Percentiles rank a stretch among this genome's conserved stretches.
phyloP scores from a whole-genome alignment of 2,329 filamentous ascomycete species.

The Colletotrichum ledebouriae region DNA sequence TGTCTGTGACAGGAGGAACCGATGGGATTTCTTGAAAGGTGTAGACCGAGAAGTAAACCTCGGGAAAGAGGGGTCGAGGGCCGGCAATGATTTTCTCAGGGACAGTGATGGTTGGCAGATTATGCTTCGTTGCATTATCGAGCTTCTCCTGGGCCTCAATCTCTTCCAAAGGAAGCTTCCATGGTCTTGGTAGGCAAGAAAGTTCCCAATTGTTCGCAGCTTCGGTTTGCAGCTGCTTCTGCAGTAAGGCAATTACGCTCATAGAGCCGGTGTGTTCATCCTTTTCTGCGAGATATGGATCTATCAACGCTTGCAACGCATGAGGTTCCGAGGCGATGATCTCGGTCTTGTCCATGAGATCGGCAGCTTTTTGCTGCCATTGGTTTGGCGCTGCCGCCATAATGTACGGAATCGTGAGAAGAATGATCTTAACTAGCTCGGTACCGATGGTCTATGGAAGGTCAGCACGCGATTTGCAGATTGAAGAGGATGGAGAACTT shows the following conservation, averaged over 20 bases:
- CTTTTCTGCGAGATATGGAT: constrained; percentile 81
- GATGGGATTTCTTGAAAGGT: constrained; percentile 88
- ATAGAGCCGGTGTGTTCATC: constrained; percentile 72
- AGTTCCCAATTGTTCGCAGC: constrained; percentile 81
- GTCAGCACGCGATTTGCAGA: not conserved
- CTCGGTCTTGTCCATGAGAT: constrained; percentile 92
- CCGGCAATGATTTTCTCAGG: constrained; percentile 83
- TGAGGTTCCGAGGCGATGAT: constrained; percentile 93
- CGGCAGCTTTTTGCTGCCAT: constrained; percentile 79
- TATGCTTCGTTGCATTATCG: constrained; percentile 76
- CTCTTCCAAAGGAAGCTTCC: constrained; percentile 73
- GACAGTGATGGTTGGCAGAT: constrained; percentile 81
- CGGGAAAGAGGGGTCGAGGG: constrained; percentile 84
- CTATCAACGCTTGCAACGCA: constrained; percentile 85
- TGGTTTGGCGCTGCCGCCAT: constrained; percentile 80
- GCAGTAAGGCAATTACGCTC: constrained; percentile 84
- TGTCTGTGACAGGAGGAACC: constrained; percentile 81
- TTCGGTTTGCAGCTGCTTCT: constrained; percentile 87
- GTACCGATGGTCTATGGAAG: constrained; percentile 72
- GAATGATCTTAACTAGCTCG: constrained; percentile 96
- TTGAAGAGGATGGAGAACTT: constrained; percentile 56
- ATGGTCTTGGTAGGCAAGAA: constrained; percentile 75
- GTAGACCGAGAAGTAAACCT: constrained; percentile 95
- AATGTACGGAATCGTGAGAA: constrained; percentile 92
- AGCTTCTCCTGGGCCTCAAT: constrained; percentile 71